phyloP scores from a whole-genome alignment of 2,329 filamentous ascomycete species.

The Microdochium bolleyi region DNA sequence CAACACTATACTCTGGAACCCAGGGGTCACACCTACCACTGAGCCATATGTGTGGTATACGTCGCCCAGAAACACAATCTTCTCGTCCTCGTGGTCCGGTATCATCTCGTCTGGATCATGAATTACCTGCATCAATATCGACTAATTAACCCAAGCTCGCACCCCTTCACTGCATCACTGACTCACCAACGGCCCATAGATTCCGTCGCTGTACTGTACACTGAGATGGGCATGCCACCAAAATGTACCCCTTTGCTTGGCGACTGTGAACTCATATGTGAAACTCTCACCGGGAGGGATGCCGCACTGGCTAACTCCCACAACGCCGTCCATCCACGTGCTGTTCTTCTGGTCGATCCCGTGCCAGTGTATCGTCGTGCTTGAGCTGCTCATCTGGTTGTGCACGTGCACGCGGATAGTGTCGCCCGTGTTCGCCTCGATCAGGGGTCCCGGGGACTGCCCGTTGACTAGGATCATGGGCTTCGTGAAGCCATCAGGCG shows the following conservation, averaged over 20 bases:
- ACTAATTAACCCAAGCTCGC: slow-evolving; percentile 1
- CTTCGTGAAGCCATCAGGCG: slow-evolving; percentile 26
- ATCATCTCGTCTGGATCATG: slow-evolving; percentile 24
- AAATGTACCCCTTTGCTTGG: slow-evolving; percentile 27
- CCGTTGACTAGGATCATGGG: slow-evolving; percentile 30
- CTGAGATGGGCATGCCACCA: slow-evolving; percentile 56
- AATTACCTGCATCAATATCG: slow-evolving; percentile 25
- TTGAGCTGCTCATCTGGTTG: slow-evolving; percentile 25
- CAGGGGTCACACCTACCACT: slow-evolving; percentile 13
- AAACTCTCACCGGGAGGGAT: slow-evolving; percentile 48
- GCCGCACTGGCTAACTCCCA: slow-evolving; percentile 51
- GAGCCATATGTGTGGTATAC: slow-evolving; percentile 27
- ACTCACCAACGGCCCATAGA: slow-evolving; percentile 51
- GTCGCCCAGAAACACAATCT: slow-evolving; percentile 28
- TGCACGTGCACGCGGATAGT: slow-evolving; percentile 29
- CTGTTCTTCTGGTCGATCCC: slow-evolving; percentile 58
- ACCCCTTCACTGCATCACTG: background rate
- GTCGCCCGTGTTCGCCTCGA: slow-evolving; percentile 36
- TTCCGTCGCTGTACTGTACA: slow-evolving; percentile 56
- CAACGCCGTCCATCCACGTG: slow-evolving; percentile 58
- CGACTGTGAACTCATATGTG: slow-evolving; percentile 52
- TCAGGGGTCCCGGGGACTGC: slow-evolving; percentile 32
- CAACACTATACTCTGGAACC: background rate
- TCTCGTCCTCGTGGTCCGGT: slow-evolving; percentile 21
- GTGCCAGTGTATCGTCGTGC: slow-evolving; percentile 59